Conservation (phyloP, 148 eudicot genomes). For the Camellia lanceoleosa region DNA sequence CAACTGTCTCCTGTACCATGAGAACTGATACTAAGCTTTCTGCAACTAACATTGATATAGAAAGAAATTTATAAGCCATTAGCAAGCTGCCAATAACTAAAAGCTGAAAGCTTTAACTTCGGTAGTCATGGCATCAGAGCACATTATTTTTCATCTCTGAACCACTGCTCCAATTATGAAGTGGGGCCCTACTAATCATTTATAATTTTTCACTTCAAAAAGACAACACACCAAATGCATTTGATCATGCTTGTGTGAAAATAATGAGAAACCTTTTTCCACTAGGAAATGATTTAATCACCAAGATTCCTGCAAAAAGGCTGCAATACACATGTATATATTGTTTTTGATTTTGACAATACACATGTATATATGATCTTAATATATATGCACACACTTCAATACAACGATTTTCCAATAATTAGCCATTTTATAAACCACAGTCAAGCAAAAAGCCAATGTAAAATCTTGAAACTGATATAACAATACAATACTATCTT, state of each 20-base stretch:
- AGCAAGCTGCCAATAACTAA: background rate
- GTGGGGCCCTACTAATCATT: constrained; percentile 20
- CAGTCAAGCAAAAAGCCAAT: background rate
- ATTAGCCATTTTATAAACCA: background rate
- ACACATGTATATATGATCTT: background rate
- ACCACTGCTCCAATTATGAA: constrained; percentile 16
- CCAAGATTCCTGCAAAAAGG: constrained; percentile 1
- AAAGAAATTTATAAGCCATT: constrained; percentile 6
- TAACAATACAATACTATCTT: no score
- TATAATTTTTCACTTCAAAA: constrained; percentile 5
- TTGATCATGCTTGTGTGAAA: constrained; percentile 1
- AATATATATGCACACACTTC: background rate
- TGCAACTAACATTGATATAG: background rate
- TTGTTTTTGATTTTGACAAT: background rate
- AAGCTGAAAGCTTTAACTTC: constrained; percentile 13
- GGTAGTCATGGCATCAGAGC: constrained; percentile 2
- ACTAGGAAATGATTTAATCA: background rate
- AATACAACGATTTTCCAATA: background rate
- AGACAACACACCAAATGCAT: constrained; percentile 3
- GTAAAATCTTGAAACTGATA: background rate
- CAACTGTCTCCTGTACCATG: background rate
- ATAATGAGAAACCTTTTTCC: background rate
- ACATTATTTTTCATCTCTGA: constrained; percentile 12
- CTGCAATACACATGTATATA: background rate
- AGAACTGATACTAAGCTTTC: background rate